Conservation (phyloP, 2,329 filamentous ascomycete species). For the Arthrobotrys entomopaga region DNA sequence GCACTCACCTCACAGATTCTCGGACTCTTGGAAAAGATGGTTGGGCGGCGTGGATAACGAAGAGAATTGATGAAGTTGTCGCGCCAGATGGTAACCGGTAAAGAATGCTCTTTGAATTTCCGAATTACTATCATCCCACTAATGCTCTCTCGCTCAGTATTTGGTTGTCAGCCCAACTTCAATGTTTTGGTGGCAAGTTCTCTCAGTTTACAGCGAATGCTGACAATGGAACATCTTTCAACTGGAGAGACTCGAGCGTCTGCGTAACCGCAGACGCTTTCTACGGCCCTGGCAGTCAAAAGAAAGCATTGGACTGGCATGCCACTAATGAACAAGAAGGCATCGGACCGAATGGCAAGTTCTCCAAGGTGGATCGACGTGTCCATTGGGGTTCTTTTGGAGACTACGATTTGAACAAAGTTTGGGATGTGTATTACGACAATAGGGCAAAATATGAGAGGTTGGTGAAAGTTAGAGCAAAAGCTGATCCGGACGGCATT, state of each 20-base stretch:
- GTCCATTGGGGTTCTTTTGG: slow-evolving; percentile 64
- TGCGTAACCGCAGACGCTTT: slow-evolving; percentile 64
- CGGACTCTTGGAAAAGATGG: slow-evolving; percentile 62
- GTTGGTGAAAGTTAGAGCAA: slow-evolving; percentile 59
- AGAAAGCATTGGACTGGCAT: slow-evolving; percentile 64
- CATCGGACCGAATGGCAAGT: slow-evolving; percentile 59
- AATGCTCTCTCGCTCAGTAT: slow-evolving; percentile 4
- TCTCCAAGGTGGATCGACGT: slow-evolving; percentile 62
- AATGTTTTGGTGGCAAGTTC: slow-evolving; percentile 64
- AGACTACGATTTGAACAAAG: slow-evolving; percentile 61
- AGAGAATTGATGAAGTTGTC: slow-evolving; percentile 63
- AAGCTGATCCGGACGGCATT: slow-evolving; percentile 61
- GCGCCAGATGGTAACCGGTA: slow-evolving; percentile 62
- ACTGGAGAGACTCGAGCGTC: slow-evolving; percentile 65
- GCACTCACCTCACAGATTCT: slow-evolving; percentile 64
- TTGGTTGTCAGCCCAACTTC: slow-evolving; percentile 64
- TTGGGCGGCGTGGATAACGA: slow-evolving; percentile 63
- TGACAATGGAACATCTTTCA: slow-evolving; percentile 65
- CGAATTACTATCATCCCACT: background rate
- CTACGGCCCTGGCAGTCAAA: slow-evolving; percentile 61
- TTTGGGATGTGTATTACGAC: slow-evolving; percentile 62
- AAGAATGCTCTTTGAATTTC: slow-evolving; percentile 56
- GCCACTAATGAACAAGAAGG: slow-evolving; percentile 62
- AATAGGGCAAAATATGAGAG: slow-evolving; percentile 61
- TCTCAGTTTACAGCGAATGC: slow-evolving; percentile 64